Evolutionary conservation across 164 flowering plant species (phyloP).

Genomic region (Piper longum): DNA sequence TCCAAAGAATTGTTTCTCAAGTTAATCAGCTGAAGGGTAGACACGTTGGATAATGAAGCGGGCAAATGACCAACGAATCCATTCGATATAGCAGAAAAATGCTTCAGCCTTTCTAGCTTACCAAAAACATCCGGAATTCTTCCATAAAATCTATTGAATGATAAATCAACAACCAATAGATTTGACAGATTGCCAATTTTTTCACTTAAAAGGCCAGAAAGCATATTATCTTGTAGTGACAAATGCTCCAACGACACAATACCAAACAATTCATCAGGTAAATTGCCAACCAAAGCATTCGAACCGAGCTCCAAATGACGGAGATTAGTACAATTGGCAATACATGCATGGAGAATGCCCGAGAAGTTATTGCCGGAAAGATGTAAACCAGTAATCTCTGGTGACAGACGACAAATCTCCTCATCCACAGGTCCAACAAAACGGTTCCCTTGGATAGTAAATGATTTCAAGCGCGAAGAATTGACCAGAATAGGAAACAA

Average conservation of each 20-base stretch:
- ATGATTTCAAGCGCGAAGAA: conserved; percentile 26
- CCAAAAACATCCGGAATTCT: conserved; percentile 47
- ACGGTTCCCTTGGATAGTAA: conserved; percentile 48
- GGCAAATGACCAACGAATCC: conserved; percentile 55
- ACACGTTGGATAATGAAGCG: conserved; percentile 28
- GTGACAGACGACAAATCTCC: conserved; percentile 30
- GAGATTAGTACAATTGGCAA: conserved; percentile 45
- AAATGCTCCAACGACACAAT: conserved; percentile 40
- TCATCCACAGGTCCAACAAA: conserved; percentile 31
- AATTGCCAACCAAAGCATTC: conserved; percentile 41
- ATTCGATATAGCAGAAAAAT: conserved; percentile 48
- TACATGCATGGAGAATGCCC: conserved; percentile 32
- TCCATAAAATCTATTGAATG: conserved; percentile 38
- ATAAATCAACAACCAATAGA: conserved; percentile 32
- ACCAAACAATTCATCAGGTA: conserved; percentile 41
- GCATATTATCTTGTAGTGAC: conserved; percentile 33
- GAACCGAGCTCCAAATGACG: conserved; percentile 28
- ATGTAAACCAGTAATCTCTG: conserved; percentile 33
- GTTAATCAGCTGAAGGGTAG: conserved; percentile 45
- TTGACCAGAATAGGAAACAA: conserved; percentile 17
- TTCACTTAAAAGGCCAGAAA: conserved; percentile 47
- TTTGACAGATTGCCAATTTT: conserved; percentile 48
- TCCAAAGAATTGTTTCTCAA: conserved; percentile 61
- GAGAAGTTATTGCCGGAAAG: conserved; percentile 41
- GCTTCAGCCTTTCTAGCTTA: conserved; percentile 34